Conservation (phyloP, 176 grass and related monocot genomes). For the Lolium multiflorum region DNA sequence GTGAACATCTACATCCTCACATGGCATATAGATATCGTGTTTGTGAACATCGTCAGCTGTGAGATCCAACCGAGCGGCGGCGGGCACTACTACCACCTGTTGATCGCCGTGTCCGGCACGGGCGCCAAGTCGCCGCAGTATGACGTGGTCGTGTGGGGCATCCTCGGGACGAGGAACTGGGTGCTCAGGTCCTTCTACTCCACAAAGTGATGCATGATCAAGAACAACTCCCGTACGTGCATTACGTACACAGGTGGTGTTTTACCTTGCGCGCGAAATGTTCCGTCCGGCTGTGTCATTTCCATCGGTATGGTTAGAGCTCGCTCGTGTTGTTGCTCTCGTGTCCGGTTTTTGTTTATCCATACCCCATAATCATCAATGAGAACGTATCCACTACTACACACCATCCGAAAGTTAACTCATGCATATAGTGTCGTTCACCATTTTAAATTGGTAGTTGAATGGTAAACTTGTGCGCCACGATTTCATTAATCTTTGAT, state of each 20-base stretch:
- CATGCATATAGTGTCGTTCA: too few species aligned
- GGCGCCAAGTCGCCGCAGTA: constrained; percentile 1
- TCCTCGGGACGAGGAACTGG: constrained; percentile 31
- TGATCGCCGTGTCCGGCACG: constrained; percentile 24
- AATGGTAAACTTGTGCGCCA: too few species aligned
- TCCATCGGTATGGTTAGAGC: too few species aligned
- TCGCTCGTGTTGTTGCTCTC: too few species aligned
- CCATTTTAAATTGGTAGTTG: too few species aligned
- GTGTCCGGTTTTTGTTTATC: too few species aligned
- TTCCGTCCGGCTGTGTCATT: too few species aligned
- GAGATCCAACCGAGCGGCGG: constrained; percentile 20
- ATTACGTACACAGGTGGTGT: neutral
- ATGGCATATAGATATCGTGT: neutral
- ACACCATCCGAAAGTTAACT: too few species aligned
- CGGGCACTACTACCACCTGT: constrained; percentile 38
- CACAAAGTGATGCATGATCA: neutral
- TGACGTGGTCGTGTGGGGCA: constrained; percentile 41
- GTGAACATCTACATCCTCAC: constrained; percentile 23
- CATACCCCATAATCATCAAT: too few species aligned
- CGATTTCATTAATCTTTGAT: too few species aligned
- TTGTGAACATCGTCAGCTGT: constrained; percentile 31
- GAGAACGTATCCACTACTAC: too few species aligned
- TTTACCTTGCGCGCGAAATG: too few species aligned
- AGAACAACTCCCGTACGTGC: neutral
- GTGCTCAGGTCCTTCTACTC: constrained; percentile 43